Evolutionary conservation across 2,329 filamentous ascomycete genomes (phyloP), one percentile per base, ranked within the genome.

Genomic region (Neofusicoccum ribis): DNA sequence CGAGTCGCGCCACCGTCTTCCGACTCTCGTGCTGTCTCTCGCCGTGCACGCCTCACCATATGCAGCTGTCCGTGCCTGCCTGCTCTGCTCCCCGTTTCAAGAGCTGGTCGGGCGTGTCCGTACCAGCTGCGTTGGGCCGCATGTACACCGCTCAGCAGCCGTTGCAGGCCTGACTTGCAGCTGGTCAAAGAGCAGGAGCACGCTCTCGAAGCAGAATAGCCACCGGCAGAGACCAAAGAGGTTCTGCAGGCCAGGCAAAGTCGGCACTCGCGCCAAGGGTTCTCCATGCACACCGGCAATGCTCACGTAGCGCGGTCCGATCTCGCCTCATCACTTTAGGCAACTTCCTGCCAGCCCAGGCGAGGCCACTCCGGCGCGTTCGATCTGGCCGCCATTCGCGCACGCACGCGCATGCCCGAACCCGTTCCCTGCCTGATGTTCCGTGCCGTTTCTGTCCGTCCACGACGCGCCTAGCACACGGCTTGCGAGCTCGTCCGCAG

Each of bases 1-100:
- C 31, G n/a, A 39, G 56, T 60, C 56, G 56, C 43, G 31, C 56
- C 56, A 60, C 31, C 31, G 9, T 60, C 56, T 60, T 37, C 17
- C 56, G 56, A 60, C 56, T 20, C 9, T 36, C 23, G 23, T 31
- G 14, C 23, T 44, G 14, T 58, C 14, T 31, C 39, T 41, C 12
- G 8, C 54, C 17, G 20, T 20, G 23, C 14, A 44, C 27, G 23
- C 39, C 54, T 36, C 56, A 47, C 31, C 11, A 14, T 17, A 9
- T 6, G 5, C 27, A 37, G 56, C 43, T 47, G 43, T 17, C 47
- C n/a, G n/a, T 47, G 34, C 20, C n/a, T 36, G 6, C 20, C n/a
- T 14, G 14, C 11, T 11, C 3, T 8, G 37, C 37, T 47, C 31
- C 15, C 43, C 41, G 41, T 58, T 17, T 36, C 39, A 47, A 9